Evolutionary conservation across 352 stramenopile species (phyloP), one percentile per base, ranked within the genome.

Genomic region (Pythium phragmiticola): DNA sequence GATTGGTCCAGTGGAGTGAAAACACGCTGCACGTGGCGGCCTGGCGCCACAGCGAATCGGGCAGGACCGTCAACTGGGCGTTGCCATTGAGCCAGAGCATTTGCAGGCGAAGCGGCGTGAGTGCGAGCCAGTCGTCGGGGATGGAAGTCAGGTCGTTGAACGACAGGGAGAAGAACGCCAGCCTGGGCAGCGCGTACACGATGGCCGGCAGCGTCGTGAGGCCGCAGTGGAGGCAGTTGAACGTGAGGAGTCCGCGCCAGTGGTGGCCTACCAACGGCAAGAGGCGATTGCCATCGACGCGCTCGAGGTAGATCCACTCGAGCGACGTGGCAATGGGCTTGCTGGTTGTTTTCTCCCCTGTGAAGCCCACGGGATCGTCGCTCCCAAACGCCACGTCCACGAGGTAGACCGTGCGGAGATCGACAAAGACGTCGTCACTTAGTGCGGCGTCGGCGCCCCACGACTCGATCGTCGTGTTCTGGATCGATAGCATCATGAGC

Each of bases 261-360:
- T 62, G 14, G 13, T 26, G 19, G 4, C 45, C 50, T 0, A 70
- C 57, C 0, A 54, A 16, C 0, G 33, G 14, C 1, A 70, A 37
- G 21, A 65, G 21, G 6, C 26, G 16, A 7, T 7, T 42, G 5
- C 13, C 14, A 16, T 70, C n/a, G 8, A 57, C 26, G 30, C 19
- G 14, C 1, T 57, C n/a, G 11, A 65, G 33, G 6, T 47, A 34
- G 21, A 70, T 56, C 56, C 50, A 70, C 36, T 70, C 63, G 28
- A 70, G 1, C 7, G 28, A 56, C 9, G 26, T 8, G 0, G 63
- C 23, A 0, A 69, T 6, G 8, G 54, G 62, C 3, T 49, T 2
- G 2, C 8, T 2, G 16, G 21, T 21, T 21, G 21, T 21, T 21
- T 34, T 2, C 0, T 47, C 4, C 0, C 55, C 48, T 7, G 48